Evolutionary conservation across 495 filamentous ascomycete species (phyloP).

Genomic region (Aspergillus mulundensis): DNA sequence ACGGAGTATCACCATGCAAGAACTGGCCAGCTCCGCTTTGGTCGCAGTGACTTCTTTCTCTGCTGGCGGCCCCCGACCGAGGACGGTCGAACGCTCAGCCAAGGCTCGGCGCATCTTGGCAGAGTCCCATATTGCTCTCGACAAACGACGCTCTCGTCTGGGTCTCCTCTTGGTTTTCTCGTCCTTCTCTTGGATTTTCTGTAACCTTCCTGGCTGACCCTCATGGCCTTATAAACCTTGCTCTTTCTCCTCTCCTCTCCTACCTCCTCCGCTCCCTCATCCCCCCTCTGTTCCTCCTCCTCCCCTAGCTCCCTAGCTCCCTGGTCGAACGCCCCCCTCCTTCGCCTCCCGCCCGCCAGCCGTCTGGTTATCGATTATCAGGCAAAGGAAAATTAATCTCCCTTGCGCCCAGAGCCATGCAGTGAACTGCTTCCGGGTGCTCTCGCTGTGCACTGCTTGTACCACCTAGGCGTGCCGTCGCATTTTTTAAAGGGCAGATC

Average conservation of each 20-base stretch:
- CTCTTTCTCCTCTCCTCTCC: constrained; percentile 11
- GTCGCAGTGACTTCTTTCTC: background rate
- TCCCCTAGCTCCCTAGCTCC: background rate
- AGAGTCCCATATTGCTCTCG: constrained; percentile 21
- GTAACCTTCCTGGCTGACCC: constrained; percentile 14
- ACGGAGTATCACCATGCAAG: background rate
- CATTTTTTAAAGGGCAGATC: constrained; percentile 19
- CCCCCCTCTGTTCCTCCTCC: constrained; percentile 12
- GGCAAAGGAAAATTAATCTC: constrained; percentile 14
- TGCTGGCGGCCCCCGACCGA: background rate
- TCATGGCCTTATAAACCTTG: constrained; percentile 32
- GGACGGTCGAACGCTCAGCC: constrained; percentile 35
- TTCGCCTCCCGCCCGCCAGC: constrained; percentile 9
- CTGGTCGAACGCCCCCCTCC: constrained; percentile 1
- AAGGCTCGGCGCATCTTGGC: constrained; percentile 47
- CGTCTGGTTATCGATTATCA: constrained; percentile 12
- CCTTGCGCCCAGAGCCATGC: constrained; percentile 35
- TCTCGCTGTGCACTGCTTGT: constrained; percentile 36
- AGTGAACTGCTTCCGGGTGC: constrained; percentile 33
- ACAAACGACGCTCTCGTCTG: constrained; percentile 11
- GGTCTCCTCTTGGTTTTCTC: constrained; percentile 22
- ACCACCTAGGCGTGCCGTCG: constrained; percentile 29
- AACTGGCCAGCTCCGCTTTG: background rate
- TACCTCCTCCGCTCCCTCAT: constrained; percentile 12
- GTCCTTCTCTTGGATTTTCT: constrained; percentile 28